Percentiles rank a stretch among this genome's conserved stretches.
Conservation (phyloP, 2,329 filamentous ascomycete species). For the Beauveria sp. region DNA sequence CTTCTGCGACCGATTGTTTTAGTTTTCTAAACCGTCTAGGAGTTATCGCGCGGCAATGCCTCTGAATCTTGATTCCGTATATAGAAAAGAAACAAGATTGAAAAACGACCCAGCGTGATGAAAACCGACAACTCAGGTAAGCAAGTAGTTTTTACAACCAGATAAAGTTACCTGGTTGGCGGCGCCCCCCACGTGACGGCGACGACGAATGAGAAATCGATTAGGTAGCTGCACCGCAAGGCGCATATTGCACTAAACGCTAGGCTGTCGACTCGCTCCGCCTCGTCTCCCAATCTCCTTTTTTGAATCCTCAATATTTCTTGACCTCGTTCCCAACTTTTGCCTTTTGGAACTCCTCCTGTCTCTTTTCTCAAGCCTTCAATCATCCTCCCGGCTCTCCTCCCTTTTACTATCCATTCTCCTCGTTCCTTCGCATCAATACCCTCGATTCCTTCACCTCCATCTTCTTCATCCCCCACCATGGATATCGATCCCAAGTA, state of each 20-base stretch:
- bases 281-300: slow-evolving; percentile 8
- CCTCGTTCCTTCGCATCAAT: neutral
- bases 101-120: no score
- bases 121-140: no score
- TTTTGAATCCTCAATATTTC: neutral
- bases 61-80: no score
- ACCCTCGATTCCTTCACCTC: slow-evolving; percentile 4
- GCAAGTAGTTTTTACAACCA: no score
- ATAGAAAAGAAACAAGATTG: no score
- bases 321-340: neutral
- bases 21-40: no score
- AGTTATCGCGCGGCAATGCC: no score
- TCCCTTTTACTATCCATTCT: neutral
- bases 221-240: neutral
- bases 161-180: no score
- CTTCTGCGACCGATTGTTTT: no score
- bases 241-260: slow-evolving; percentile 3
- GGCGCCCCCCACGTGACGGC: no score
- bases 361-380: neutral
- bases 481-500: slow-evolving; percentile 78
- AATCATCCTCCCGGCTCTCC: neutral
- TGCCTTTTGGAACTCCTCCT: slow-evolving; percentile 9
- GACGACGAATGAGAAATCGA: no score
- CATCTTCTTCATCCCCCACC: slow-evolving; percentile 19
- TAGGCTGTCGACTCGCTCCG: slow-evolving; percentile 2